Percentiles rank a stretch among this genome's conserved stretches.
These are phyloP conservation scores for Catharanthus roseus DNA, from an alignment of 257 asterid genomes.

Conservation along the genomic window DNA sequence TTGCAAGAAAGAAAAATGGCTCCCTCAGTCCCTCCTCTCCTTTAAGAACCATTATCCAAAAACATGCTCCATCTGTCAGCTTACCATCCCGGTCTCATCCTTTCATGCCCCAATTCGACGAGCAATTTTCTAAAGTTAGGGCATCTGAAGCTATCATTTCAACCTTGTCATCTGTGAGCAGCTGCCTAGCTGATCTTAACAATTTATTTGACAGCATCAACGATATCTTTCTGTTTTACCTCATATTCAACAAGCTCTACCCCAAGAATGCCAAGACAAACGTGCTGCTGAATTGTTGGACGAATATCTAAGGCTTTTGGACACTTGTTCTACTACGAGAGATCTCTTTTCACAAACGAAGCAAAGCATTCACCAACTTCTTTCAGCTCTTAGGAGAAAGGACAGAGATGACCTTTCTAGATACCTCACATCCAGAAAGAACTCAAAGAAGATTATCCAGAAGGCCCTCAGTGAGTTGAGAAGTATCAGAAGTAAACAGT, in stretches of 20 bases:
- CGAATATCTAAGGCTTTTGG: conserved; percentile 5
- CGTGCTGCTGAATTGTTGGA: conserved; percentile 23
- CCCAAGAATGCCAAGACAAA: conserved; percentile 18
- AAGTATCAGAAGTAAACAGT: background rate
- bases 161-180: conserved; percentile 21
- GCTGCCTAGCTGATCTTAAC: no score
- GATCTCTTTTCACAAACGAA: conserved; percentile 7
- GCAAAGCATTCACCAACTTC: conserved; percentile 21
- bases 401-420: conserved; percentile 9
- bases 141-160: conserved; percentile 24
- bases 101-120: conserved; percentile 29
- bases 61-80: conserved; percentile 42
- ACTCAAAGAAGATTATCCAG: conserved; percentile 13
- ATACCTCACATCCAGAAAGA: conserved; percentile 20
- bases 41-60: conserved; percentile 30
- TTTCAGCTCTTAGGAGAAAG: conserved; percentile 1
- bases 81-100: conserved; percentile 35
- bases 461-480: conserved; percentile 24
- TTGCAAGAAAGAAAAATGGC: conserved; percentile 23
- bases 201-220: conserved; percentile 17
- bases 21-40: no score
- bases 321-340: background rate
- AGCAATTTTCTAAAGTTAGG: conserved; percentile 20
- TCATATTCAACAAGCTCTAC: conserved; percentile 16
- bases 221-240: conserved; percentile 27